Percentiles rank a stretch among this genome's conserved stretches.
Conservation (phyloP, 768 basidiomycete species). For the Tricholoma matsutake region DNA sequence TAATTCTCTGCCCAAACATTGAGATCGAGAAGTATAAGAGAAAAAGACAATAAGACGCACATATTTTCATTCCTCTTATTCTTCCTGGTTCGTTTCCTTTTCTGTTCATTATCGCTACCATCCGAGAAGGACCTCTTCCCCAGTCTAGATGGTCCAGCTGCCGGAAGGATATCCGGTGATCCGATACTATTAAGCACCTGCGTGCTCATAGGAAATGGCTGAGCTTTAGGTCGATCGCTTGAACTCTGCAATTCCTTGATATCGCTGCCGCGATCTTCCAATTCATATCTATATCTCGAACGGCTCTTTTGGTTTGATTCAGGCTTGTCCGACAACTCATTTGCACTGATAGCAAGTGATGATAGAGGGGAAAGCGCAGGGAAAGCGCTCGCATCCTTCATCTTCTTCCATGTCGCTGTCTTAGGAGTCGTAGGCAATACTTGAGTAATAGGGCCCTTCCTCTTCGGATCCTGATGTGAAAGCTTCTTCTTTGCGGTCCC, state of each 20-base stretch:
- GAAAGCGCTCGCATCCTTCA: neutral
- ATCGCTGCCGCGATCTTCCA: neutral
- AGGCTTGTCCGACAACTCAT: neutral
- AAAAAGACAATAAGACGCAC: conserved; percentile 10
- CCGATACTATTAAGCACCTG: conserved; percentile 39
- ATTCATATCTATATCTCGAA: neutral
- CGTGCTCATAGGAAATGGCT: conserved; percentile 43
- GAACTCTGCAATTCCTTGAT: neutral
- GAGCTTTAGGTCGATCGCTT: conserved; percentile 8
- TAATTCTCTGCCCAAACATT: neutral
- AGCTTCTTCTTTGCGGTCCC: neutral
- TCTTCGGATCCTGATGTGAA: neutral
- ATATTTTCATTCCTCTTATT: conserved; percentile 21
- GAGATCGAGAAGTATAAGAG: conserved; percentile 10
- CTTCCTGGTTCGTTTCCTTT: conserved; percentile 32
- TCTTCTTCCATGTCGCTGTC: neutral
- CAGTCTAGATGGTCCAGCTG: conserved; percentile 12
- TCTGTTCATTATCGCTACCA: conserved; percentile 27
- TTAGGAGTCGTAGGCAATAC: neutral
- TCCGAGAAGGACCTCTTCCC: conserved; percentile 26
- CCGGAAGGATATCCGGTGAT: conserved; percentile 20
- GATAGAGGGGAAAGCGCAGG: neutral
- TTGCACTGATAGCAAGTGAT: neutral
- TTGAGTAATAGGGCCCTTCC: neutral
- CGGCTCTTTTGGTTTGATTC: neutral